Base-by-base conservation (phyloP, 768 basidiomycete species). In the Rhodotorula kratochvilovae region DNA sequence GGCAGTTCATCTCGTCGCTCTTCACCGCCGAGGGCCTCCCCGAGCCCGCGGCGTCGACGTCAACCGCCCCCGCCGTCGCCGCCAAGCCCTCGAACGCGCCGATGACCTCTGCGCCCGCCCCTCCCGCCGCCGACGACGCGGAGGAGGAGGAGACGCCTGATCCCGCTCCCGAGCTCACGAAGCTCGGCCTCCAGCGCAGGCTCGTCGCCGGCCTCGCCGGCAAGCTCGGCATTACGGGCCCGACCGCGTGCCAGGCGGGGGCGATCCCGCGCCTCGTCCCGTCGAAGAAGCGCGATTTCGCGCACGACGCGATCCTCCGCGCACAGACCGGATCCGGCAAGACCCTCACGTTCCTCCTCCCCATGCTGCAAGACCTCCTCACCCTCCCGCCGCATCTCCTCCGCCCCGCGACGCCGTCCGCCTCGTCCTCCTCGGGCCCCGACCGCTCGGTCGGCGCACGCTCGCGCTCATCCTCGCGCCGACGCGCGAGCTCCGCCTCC, bases 261-360 rank as follows among this genome's bases (percentile, higher is more conserved):
- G 84, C 84, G 17, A 81, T 89, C 21, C 84, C 86, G 12, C 80
- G 88, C n/a, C 84, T 97, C 54, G 84, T 90, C 15, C 61, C 65
- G 33, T 36, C 39, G 15, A 66, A 65, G 45, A 16, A 19, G 36
- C 31, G n/a, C 31, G 60, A 61, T 12, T 67, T 71, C 80, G 90
- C 97, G 66, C 94, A 96, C 80, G 91, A 92, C 21, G 93, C 97
- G 79, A 97, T 95, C 53, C 54, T 75, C 10, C 64, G 68, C 16
- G 96, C 96, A 1, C 96, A 95, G 5, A 99, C 96, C 10, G 95
- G 95, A 66, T 97, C 94, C 0, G 95, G 95, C 78, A 98, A 97
- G 82, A 97, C 94, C 0, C 82, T 97, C 33, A 86, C 93, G 6
- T 98, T 90, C 82, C 86, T 98, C 33, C 86, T 98, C 19, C 95